Evolutionary conservation across 345 rosid species (phyloP).

Genomic region (Pugionium dolabratum): DNA sequence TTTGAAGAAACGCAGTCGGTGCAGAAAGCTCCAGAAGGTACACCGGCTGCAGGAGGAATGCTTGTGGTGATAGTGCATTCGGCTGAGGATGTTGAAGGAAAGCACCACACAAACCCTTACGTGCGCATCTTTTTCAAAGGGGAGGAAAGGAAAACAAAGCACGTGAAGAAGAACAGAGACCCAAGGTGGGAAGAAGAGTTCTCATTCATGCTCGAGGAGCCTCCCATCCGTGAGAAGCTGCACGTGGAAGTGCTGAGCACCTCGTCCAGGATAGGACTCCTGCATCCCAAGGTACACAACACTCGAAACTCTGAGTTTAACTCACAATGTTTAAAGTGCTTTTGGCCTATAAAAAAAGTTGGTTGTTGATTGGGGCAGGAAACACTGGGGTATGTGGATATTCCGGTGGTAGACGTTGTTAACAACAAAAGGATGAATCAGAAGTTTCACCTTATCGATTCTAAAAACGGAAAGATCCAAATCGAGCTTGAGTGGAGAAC

Average conservation of each 20-base stretch:
- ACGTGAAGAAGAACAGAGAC: slow-evolving; percentile 83
- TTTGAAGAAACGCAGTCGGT: slow-evolving; percentile 53
- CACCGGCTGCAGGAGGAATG: slow-evolving; percentile 83
- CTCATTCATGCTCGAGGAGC: slow-evolving; percentile 69
- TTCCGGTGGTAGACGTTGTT: slow-evolving; percentile 73
- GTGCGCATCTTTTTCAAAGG: slow-evolving; percentile 73
- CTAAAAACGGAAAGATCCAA: slow-evolving; percentile 81
- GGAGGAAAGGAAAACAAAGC: slow-evolving; percentile 82
- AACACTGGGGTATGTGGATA: slow-evolving; percentile 70
- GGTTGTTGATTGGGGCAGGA: slow-evolving; percentile 52
- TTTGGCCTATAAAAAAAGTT: slow-evolving; percentile 1
- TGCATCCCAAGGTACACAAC: slow-evolving; percentile 77
- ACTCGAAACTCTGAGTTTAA: background rate
- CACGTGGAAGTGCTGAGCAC: slow-evolving; percentile 81
- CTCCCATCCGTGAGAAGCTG: slow-evolving; percentile 68
- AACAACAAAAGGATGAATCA: slow-evolving; percentile 84
- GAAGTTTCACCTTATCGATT: slow-evolving; percentile 89
- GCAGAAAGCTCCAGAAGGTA: slow-evolving; percentile 80
- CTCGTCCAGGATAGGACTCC: slow-evolving; percentile 77
- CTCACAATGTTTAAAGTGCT: background rate
- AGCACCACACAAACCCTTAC: slow-evolving; percentile 85
- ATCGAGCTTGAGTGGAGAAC: slow-evolving; percentile 92
- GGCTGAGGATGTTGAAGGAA: slow-evolving; percentile 90
- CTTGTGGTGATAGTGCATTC: slow-evolving; percentile 80
- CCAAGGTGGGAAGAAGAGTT: slow-evolving; percentile 97